Percentiles rank a stretch among this genome's conserved stretches.
Conservation (phyloP, 495 filamentous ascomycete species). For the Parmelia sp. region DNA sequence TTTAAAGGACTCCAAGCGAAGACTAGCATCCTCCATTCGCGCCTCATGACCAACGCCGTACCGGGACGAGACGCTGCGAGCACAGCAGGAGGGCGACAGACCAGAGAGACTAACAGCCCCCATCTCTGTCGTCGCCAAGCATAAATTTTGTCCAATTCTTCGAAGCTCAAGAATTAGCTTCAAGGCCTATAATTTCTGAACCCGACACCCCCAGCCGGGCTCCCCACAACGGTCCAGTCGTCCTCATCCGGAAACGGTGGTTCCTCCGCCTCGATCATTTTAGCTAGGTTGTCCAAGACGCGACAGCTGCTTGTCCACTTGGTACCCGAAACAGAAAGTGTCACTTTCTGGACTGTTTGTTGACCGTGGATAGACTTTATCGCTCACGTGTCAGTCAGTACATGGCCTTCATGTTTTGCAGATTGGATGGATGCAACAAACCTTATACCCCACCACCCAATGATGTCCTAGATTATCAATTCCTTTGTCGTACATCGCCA, state of each 20-base stretch:
- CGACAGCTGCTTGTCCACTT: not conserved
- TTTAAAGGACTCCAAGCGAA: slow-evolving; percentile 52
- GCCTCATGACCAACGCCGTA: slow-evolving; percentile 69
- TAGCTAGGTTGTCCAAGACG: too few relatives aligned
- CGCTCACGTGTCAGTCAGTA: not conserved
- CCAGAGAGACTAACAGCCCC: too few relatives aligned
- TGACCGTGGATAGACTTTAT: not conserved
- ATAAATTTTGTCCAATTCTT: too few relatives aligned
- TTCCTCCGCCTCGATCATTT: not conserved
- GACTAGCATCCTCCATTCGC: slow-evolving; percentile 54
- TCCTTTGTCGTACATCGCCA: not conserved
- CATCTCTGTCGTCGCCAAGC: too few relatives aligned
- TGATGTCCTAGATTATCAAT: not conserved
- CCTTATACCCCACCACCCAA: not conserved
- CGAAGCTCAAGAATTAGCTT: too few relatives aligned
- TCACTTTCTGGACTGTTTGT: not conserved
- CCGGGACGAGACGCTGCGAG: too few relatives aligned
- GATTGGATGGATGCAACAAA: not conserved
- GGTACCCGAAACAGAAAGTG: not conserved
- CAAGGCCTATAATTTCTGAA: too few relatives aligned
- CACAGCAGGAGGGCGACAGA: too few relatives aligned
- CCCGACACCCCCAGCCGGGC: not conserved
- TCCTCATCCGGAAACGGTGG: not conserved
- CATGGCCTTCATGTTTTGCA: not conserved
- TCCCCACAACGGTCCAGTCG: not conserved